phyloP scores from a whole-genome alignment of 78 protist genomes.

The Dictyostelium capitatum region DNA sequence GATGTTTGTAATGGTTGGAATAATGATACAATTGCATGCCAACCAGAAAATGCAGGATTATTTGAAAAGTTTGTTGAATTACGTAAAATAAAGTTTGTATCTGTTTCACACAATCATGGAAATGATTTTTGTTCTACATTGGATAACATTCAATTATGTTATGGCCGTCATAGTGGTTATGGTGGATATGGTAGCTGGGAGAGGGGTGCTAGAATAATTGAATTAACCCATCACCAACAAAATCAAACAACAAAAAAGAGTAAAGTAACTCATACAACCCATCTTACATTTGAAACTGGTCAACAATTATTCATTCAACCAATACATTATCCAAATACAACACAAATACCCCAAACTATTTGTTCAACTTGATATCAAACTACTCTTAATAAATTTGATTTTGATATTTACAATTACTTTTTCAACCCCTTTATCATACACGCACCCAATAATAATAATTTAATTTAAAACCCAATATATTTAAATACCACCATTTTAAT shows the following conservation, averaged over 20 bases:
- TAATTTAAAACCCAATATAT: no score
- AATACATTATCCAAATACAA: constrained; percentile 11
- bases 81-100: constrained; percentile 20
- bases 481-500: no score
- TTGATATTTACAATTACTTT: no score
- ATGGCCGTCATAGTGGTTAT: constrained; percentile 73
- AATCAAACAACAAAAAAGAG: background rate
- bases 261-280: background rate
- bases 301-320: constrained; percentile 10
- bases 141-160: constrained; percentile 31
- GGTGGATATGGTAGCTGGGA: constrained; percentile 79
- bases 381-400: no score
- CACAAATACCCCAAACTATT: constrained; percentile 2
- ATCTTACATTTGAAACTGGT: constrained; percentile 49
- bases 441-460: no score
- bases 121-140: constrained; percentile 55
- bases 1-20: constrained; percentile 40
- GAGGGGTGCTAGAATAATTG: constrained; percentile 58
- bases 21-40: constrained; percentile 61
- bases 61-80: constrained; percentile 7
- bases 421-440: no score
- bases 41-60: constrained; percentile 28
- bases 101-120: constrained; percentile 79
- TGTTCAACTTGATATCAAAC: background rate
- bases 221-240: background rate